Conservation (phyloP, 2,329 filamentous ascomycete species). For the Chaetomiaceae sp. region DNA sequence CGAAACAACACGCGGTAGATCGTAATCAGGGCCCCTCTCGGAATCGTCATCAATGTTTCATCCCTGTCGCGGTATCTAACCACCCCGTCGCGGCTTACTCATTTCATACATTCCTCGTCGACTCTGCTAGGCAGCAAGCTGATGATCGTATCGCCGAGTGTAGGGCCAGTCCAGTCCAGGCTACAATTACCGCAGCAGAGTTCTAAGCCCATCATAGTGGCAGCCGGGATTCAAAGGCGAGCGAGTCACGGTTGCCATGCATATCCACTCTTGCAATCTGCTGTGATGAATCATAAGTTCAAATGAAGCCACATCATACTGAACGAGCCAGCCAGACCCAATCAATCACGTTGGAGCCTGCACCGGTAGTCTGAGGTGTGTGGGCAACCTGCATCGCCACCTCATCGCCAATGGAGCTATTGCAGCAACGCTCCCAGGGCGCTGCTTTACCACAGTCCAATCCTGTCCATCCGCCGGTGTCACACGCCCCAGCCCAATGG, state of each 20-base stretch:
- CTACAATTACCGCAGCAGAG: too few species aligned
- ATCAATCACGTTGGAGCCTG: too few species aligned
- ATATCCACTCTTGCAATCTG: too few species aligned
- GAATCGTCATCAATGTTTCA: conserved; percentile 17
- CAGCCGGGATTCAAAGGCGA: too few species aligned
- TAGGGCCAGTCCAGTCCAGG: too few species aligned
- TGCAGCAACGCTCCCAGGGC: not conserved
- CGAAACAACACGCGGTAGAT: conserved; percentile 21
- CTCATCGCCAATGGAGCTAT: not conserved
- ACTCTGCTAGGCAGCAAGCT: too few species aligned
- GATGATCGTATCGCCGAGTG: too few species aligned
- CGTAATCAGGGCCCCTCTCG: conserved; percentile 12
- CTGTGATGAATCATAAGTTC: too few species aligned
- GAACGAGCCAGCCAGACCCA: too few species aligned
- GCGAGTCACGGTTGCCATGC: too few species aligned
- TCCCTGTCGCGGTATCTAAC: conserved; percentile 12
- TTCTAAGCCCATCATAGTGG: too few species aligned
- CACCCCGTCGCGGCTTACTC: conserved; percentile 3
- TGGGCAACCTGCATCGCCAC: conserved; percentile 1
- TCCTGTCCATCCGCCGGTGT: not conserved
- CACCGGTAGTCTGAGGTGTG: not conserved
- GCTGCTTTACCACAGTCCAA: not conserved
- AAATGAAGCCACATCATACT: too few species aligned
- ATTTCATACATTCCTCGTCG: not conserved
- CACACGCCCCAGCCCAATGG: not conserved